phyloP scores from a whole-genome alignment of 306 rosid genomes.

The Dryas drummondii region DNA sequence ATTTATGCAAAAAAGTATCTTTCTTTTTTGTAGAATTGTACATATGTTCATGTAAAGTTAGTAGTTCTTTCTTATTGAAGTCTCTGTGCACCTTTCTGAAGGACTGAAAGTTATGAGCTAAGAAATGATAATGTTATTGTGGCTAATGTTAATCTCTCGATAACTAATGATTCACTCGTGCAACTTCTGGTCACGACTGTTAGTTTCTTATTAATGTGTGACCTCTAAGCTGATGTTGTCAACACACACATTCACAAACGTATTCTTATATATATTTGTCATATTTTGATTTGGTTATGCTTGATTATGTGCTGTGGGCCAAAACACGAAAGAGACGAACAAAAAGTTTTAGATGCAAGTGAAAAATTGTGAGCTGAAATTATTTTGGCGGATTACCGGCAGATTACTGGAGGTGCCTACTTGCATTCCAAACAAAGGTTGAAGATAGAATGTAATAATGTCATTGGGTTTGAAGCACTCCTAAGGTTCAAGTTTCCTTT shows the following conservation, averaged over 20 bases:
- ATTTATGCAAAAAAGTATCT: slow-evolving; percentile 22
- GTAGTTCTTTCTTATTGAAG: not conserved
- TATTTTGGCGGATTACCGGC: too few relatives aligned
- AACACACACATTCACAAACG: not conserved
- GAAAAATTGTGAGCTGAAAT: not conserved
- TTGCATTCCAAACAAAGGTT: not conserved
- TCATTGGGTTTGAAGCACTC: slow-evolving; percentile 7
- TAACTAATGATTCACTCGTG: not conserved
- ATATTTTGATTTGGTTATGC: not conserved
- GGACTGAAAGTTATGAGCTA: too few relatives aligned
- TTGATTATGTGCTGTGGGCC: not conserved
- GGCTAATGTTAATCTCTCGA: not conserved
- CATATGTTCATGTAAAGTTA: slow-evolving; percentile 16
- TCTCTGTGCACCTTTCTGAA: not conserved
- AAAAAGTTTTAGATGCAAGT: not conserved
- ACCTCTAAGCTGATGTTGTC: not conserved
- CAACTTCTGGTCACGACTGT: not conserved
- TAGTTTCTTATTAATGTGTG: not conserved
- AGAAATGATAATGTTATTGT: not conserved
- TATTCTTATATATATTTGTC: not conserved
- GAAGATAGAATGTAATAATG: not conserved
- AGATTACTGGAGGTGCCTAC: not conserved
- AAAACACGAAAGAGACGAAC: not conserved
- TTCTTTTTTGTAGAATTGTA: slow-evolving; percentile 27
- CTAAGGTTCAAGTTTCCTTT: slow-evolving; percentile 1